These are phyloP conservation scores for Cucumis sativus DNA, from an alignment of 306 rosid genomes.

Conservation along the genomic window Cucumber_9930_V3 NC_026657.2:1607001-1607500, in stretches of 20 bases:
- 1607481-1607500: conserved; percentile 88
- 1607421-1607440: conserved; percentile 20
- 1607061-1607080: background rate
- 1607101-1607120: background rate
- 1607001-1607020: no score
- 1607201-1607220: background rate
- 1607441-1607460: conserved; percentile 78
- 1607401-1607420: conserved; percentile 33
- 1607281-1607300: conserved; percentile 4
- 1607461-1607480: conserved; percentile 75
- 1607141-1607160: background rate
- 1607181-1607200: background rate
- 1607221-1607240: background rate
- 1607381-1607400: background rate
- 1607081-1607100: background rate
- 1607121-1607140: conserved; percentile 1
- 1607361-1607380: background rate
- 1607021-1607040: no score
- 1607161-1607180: background rate
- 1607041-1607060: background rate
- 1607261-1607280: background rate
- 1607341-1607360: background rate
- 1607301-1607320: background rate
- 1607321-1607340: background rate
- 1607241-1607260: background rate